Base-by-base conservation (phyloP, 768 basidiomycete genomes). In the Amylocystis lapponica region DNA sequence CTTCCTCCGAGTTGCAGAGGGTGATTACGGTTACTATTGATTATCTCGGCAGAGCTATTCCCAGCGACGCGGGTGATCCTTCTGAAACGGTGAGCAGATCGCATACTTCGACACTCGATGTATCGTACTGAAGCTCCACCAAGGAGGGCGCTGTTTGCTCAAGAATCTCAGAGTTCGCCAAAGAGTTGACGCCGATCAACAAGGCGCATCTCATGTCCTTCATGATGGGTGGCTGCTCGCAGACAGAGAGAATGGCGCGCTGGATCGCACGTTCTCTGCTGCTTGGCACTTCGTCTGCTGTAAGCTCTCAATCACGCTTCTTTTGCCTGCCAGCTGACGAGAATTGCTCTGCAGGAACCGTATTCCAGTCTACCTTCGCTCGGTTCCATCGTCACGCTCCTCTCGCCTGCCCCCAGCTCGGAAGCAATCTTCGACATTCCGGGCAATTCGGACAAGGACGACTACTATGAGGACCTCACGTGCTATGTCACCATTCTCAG, bases 401-500 rank as follows among this genome's bases (percentile, higher is more conserved):
- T 90, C 41, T 67, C 74, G 3, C 67, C 70, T 16, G 60, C 68
- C 2, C 53, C 63, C 25, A 68, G 68, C 45, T 58, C 65, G 39
- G 27, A 49, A 29, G 72, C 69, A 20, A 61, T 75, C 34, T 81
- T 88, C 48, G 71, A 78, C 19, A 54, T 83, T 29, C 48, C 74
- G 16, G 58, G 67, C 41, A 63, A 69, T 20, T 69, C 74, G 11
- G 68, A 74, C 16, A 79, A 58, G 23, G 54, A 55, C 1, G 66
- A 74, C 3, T 76, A 86, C 59, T 88, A 80, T 45, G 72, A 78
- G 26, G 72, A 75, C 27, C 66, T 90, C 56, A 63, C 69, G 5
- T 71, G 72, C 55, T 66, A 78, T 48, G 64, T 81, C 12, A 63
- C 67, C 16, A 71, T 88, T 25, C 70, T 88, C n/a, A 67, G 70